Evolutionary conservation across 805 yeast species (phyloP), one percentile per base, ranked within the genome.

Genomic region (Sugiyamaella americana): DNA sequence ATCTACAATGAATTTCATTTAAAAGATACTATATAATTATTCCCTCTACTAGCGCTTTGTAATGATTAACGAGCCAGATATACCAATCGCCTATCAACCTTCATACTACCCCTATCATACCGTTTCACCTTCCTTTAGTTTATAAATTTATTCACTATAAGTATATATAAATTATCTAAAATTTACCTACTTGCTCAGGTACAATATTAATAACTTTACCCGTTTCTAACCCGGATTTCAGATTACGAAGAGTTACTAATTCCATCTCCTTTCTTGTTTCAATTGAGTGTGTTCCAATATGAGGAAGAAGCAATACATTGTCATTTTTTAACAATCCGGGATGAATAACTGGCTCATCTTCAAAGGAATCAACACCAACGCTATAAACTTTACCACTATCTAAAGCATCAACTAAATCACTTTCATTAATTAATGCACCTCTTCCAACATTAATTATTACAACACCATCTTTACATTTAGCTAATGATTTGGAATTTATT

Each of bases 201-300:
- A 89, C 94, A 39, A 84, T 66, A 0, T 84, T 69, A 49, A 74
- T 63, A 5, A 88, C 85, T 60, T 76, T 79, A 4, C 93, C 94
- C 0, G 80, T 74, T 13, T 68, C 62, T 32, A 86, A 59, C 42
- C 68, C 80, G 10, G 69, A 62, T 37, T 68, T 66, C 5, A 85
- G 78, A 62, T 91, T 91, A 23, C 74, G 72, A 20, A 84, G 79
- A 21, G 82, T 86, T 62, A 77, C 78, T 55, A 77, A 80, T 66
- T 88, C 96, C 95, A 91, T 85, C 57, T 75, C 75, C 53, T 71
- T 66, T 58, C 83, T 76, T 2, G 71, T 58, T 21, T 71, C 65
- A 3, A 40, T 50, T 8, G 70, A 55, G 46, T 62, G 64, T 4
- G 70, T 67, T 24, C 71, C 72, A 66, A 73, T 73, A 55, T 78